These are phyloP conservation scores for Lavandula angustifolia DNA, from an alignment of 257 asterid species.

Conservation along the genomic window DNA sequence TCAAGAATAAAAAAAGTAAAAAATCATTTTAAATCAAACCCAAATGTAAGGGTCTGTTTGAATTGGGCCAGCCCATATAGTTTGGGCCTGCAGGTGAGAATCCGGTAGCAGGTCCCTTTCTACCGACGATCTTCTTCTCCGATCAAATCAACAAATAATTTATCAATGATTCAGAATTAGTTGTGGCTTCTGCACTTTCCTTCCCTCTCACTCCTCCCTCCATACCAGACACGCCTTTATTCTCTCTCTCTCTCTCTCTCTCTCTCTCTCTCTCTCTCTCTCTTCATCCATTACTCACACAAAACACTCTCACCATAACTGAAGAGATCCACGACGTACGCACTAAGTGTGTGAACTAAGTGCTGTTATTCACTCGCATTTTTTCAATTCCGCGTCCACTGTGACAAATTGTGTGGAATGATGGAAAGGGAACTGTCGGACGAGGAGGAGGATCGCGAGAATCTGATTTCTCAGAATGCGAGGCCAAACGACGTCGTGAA, in stretches of 20 bases:
- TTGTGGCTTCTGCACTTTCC: slow-evolving; percentile 34
- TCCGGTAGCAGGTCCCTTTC: slow-evolving; percentile 36
- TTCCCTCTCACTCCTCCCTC: slow-evolving; percentile 37
- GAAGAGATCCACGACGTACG: slow-evolving; percentile 5
- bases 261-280: neutral
- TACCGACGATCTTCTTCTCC: slow-evolving; percentile 49
- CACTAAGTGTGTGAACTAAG: neutral
- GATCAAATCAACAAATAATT: slow-evolving; percentile 2
- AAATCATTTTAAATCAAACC: neutral
- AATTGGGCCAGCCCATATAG: neutral
- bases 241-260: slow-evolving; percentile 8
- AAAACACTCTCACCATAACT: slow-evolving; percentile 22
- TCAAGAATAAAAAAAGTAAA: no score
- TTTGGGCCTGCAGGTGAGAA: slow-evolving; percentile 14
- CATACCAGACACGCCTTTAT: slow-evolving; percentile 18
- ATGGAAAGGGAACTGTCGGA: slow-evolving; percentile 72
- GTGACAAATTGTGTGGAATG: slow-evolving; percentile 18
- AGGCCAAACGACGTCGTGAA: slow-evolving; percentile 41
- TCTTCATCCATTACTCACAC: neutral
- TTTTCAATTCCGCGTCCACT: slow-evolving; percentile 22
- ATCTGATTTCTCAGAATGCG: slow-evolving; percentile 64
- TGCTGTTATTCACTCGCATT: slow-evolving; percentile 8
- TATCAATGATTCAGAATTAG: slow-evolving; percentile 34
- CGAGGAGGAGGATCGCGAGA: slow-evolving; percentile 80
- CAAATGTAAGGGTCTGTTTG: neutral